A percentile compares a stretch with the other conserved stretches of the same genome.
These are phyloP conservation scores for Persicaria tinctoria DNA, from an alignment of 148 eudicot genomes.

Conservation along the genomic window DNA sequence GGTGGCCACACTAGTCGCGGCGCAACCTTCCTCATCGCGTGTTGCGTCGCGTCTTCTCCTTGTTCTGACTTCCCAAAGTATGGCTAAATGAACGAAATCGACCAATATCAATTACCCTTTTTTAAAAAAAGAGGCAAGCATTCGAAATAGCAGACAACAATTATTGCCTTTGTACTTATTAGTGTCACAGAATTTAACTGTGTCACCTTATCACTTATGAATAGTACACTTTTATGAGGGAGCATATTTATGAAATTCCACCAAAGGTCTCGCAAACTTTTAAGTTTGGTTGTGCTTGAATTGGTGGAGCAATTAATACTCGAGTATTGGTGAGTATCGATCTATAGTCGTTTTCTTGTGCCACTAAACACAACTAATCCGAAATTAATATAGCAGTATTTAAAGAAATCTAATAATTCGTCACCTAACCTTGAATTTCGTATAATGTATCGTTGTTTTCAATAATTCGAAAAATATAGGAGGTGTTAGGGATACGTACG, in stretches of 20 bases:
- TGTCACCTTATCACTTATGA: no score
- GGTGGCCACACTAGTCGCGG: constrained; percentile 88
- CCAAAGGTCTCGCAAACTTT: neutral
- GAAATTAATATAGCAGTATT: neutral
- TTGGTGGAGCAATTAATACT: no score
- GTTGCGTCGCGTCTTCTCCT: constrained; percentile 70
- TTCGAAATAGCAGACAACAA: no score
- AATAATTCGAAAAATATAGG: neutral
- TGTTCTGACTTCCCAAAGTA: constrained; percentile 54
- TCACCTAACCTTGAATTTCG: no score
- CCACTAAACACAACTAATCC: neutral
- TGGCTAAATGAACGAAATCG: constrained; percentile 38
- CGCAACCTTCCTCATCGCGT: constrained; percentile 67
- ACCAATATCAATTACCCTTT: neutral
- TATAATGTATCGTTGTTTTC: neutral
- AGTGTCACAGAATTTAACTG: no score
- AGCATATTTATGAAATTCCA: neutral
- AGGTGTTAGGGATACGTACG: constrained; percentile 27
- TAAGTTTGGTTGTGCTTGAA: no score
- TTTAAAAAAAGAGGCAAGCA: no score
- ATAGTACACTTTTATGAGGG: no score
- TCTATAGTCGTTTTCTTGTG: neutral
- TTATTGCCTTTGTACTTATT: no score
- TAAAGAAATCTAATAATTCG: neutral
- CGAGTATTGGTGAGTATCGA: no score